phyloP scores from a whole-genome alignment of 176 grass and related monocot genomes.

The Oryza rufipogon region DNA sequence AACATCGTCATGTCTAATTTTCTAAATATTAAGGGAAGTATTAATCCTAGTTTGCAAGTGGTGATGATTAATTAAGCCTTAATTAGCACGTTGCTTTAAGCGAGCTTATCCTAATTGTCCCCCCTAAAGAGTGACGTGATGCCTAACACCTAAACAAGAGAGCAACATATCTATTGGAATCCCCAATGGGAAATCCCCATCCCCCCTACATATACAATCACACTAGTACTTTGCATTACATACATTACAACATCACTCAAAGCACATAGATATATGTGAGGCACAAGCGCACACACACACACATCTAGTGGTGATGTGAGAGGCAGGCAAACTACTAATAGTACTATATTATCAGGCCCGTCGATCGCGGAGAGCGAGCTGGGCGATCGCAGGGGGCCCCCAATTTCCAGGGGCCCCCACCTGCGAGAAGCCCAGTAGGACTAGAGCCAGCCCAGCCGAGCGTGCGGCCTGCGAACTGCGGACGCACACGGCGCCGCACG shows the following conservation, averaged over 20 bases:
- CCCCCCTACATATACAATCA: not conserved
- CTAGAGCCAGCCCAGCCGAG: too few species aligned
- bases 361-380: too few species aligned
- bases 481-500: too few species aligned
- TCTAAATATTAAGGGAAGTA: not conserved
- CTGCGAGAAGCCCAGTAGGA: too few species aligned
- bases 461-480: too few species aligned
- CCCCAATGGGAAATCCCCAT: conserved; percentile 3
- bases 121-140: conserved; percentile 26
- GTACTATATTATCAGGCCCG: not conserved
- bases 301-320: not conserved
- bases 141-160: conserved; percentile 22
- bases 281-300: not conserved
- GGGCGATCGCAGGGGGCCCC: too few species aligned
- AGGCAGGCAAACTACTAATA: not conserved
- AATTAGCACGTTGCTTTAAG: conserved; percentile 33
- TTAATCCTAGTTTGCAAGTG: not conserved
- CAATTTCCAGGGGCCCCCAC: too few species aligned
- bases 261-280: not conserved
- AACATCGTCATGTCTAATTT: not conserved
- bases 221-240: not conserved
- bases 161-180: conserved; percentile 38
- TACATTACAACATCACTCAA: not conserved
- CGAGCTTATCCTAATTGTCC: conserved; percentile 39
- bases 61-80: conserved; percentile 24